Evolutionary conservation across 305 asterid species (phyloP).

Genomic region (Fraxinus latifolia): DNA sequence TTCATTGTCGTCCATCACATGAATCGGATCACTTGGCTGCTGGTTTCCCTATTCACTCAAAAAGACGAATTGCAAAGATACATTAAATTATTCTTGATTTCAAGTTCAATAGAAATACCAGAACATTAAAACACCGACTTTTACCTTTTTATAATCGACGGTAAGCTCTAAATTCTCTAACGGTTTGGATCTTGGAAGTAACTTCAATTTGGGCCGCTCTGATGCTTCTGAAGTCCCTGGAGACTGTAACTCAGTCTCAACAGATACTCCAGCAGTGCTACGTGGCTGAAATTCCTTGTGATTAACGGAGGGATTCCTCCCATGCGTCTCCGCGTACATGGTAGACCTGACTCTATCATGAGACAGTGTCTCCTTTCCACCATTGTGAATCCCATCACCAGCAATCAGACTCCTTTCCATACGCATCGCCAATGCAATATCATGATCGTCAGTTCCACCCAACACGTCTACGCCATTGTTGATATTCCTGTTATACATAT

Average conservation of each 20-base stretch:
- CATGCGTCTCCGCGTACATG: conserved; percentile 39
- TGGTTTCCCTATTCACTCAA: conserved; percentile 34
- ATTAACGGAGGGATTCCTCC: conserved; percentile 34
- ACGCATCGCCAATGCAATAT: conserved; percentile 36
- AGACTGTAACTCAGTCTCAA: conserved; percentile 45
- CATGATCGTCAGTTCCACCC: conserved; percentile 35
- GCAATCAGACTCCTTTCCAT: conserved; percentile 48
- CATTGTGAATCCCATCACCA: conserved; percentile 44
- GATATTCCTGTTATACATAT: conserved; percentile 24
- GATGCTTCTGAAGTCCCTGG: conserved; percentile 46
- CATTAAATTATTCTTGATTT: conserved; percentile 3
- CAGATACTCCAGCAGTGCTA: conserved; percentile 33
- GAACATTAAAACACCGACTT: background rate
- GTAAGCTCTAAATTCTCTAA: conserved; percentile 49
- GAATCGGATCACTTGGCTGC: conserved; percentile 41
- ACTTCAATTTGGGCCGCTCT: conserved; percentile 78
- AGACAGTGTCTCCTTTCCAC: conserved; percentile 38
- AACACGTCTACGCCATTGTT: conserved; percentile 35
- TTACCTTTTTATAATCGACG: conserved; percentile 55
- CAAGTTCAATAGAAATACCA: conserved; percentile 4
- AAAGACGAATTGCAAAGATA: conserved; percentile 15
- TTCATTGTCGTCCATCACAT: conserved; percentile 33
- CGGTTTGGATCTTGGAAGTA: conserved; percentile 91
- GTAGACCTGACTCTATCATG: conserved; percentile 44
- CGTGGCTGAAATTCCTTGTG: conserved; percentile 33